Percentiles rank a stretch among this genome's conserved stretches.
phyloP scores from a whole-genome alignment of 768 basidiomycete species.

The Harrya chromipes region DNA sequence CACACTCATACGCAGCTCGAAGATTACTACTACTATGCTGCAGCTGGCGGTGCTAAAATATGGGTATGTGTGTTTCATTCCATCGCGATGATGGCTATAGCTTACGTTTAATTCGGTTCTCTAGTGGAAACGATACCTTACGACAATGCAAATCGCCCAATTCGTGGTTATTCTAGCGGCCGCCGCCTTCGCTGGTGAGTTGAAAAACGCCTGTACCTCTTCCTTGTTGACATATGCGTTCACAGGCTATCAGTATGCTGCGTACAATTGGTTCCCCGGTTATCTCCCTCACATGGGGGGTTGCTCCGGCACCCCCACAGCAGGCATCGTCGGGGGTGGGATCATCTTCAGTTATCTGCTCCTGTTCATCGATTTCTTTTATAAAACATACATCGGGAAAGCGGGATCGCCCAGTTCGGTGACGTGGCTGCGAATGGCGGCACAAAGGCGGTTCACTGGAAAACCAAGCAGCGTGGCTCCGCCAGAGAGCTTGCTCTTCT shows the following conservation, averaged over 20 bases:
- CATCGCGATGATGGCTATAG: not conserved
- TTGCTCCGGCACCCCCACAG: conserved; percentile 14
- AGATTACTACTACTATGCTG: conserved; percentile 99
- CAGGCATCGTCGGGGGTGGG: conserved; percentile 7
- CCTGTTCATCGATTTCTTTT: conserved; percentile 23
- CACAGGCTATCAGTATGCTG: conserved; percentile 19
- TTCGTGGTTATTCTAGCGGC: conserved; percentile 17
- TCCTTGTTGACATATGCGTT: not conserved
- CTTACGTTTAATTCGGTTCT: not conserved
- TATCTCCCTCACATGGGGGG: conserved; percentile 17
- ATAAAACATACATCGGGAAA: conserved; percentile 14
- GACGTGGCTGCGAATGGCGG: not conserved
- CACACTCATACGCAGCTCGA: conserved; percentile 3
- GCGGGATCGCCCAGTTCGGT: not conserved
- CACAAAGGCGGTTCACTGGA: not conserved
- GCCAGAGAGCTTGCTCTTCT: conserved; percentile 8
- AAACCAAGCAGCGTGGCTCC: not conserved
- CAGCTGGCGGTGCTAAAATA: conserved; percentile 55
- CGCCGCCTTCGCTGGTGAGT: conserved; percentile 13
- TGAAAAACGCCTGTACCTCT: not conserved
- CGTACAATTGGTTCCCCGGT: conserved; percentile 16
- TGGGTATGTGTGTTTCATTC: conserved; percentile 11
- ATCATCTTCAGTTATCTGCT: conserved; percentile 19
- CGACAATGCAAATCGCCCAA: conserved; percentile 22
- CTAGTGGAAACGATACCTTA: conserved; percentile 27